Evolutionary conservation across 23 red algal genomes (phyloP).

Genomic region (Rhodosorus marinus): DNA sequence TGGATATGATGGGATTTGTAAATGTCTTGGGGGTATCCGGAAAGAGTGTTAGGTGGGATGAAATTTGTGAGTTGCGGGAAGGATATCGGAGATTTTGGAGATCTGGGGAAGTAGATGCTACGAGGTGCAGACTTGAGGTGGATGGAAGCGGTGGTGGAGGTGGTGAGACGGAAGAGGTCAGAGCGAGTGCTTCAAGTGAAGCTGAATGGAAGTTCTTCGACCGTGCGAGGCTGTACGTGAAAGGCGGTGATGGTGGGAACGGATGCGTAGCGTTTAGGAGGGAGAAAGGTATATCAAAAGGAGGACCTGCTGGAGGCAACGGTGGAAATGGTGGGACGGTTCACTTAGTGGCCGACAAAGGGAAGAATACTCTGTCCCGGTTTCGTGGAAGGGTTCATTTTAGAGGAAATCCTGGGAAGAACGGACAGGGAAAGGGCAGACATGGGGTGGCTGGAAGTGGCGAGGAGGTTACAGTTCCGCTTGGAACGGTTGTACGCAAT

Average conservation of each 20-base stretch:
- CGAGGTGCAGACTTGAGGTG: too few species aligned
- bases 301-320: conserved; percentile 72
- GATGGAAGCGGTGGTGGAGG: too few species aligned
- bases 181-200: too few species aligned
- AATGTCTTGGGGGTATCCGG: too few species aligned
- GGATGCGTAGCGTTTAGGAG: conserved; percentile 80
- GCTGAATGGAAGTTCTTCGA: conserved; percentile 77
- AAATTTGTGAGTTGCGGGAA: too few species aligned
- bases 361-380: conserved; percentile 50
- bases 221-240: conserved; percentile 44
- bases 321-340: conserved; percentile 61
- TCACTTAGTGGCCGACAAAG: conserved; percentile 27
- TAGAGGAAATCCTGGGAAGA: conserved; percentile 23
- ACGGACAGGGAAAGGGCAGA: conserved; percentile 45
- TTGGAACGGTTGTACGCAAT: conserved; percentile 62
- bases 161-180: too few species aligned
- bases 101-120: too few species aligned
- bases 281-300: conserved; percentile 60
- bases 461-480: conserved; percentile 18
- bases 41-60: too few species aligned
- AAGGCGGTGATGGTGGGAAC: conserved; percentile 65
- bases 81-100: too few species aligned
- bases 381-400: conserved; percentile 49
- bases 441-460: conserved; percentile 31
- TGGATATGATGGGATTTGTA: too few species aligned